Percentiles rank a stretch among this genome's conserved stretches.
phyloP scores from a whole-genome alignment of 371 early-diverging fungal genomes.

The Apophysomyces variabilis region DNA sequence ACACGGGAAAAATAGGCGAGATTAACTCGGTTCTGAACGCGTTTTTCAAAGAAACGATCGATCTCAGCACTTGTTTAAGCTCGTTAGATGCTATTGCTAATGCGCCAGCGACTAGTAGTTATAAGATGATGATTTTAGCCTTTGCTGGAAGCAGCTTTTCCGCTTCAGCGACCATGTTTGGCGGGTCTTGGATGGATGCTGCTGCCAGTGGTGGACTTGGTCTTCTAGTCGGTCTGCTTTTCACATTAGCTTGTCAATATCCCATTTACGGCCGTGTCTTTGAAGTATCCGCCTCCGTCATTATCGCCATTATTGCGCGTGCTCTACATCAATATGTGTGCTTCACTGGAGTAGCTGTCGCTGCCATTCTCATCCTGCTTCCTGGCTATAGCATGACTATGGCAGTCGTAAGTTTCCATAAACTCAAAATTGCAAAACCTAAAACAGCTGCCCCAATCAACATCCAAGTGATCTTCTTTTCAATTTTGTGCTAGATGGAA shows the following conservation, averaged over 20 bases:
- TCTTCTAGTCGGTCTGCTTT: constrained; percentile 33
- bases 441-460: too few relatives aligned
- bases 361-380: constrained; percentile 58
- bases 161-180: constrained; percentile 39
- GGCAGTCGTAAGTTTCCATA: constrained; percentile 24
- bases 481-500: constrained; percentile 37
- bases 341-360: constrained; percentile 43
- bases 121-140: neutral
- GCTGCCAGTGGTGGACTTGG: constrained; percentile 34
- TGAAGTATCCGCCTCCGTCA: constrained; percentile 44
- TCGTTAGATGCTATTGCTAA: constrained; percentile 32
- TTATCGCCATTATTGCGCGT: constrained; percentile 40
- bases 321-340: constrained; percentile 41
- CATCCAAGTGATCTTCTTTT: too few relatives aligned
- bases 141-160: constrained; percentile 38
- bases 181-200: constrained; percentile 49
- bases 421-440: neutral
- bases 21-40: constrained; percentile 42
- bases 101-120: constrained; percentile 44
- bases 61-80: constrained; percentile 32
- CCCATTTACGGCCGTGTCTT: constrained; percentile 49
- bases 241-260: constrained; percentile 33
- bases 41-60: constrained; percentile 25
- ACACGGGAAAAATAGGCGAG: constrained; percentile 44
- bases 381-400: constrained; percentile 47